A percentile compares a stretch with the other conserved stretches of the same genome.
Evolutionary conservation across 495 filamentous ascomycete species (phyloP).

Genomic region (Terfezia boudieri): DNA sequence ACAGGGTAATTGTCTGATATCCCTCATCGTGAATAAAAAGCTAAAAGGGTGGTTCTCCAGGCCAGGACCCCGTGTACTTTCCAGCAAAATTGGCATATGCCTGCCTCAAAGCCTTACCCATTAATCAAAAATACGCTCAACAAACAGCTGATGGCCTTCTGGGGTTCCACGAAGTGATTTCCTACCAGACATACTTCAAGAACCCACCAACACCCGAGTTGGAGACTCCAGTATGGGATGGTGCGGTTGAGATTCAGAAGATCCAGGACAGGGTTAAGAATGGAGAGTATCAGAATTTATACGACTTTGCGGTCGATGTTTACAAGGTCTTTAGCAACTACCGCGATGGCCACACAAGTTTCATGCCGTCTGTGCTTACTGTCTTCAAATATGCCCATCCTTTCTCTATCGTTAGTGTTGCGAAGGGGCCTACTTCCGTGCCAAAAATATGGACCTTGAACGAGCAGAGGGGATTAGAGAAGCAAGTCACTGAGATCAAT

Average conservation of each 20-base stretch:
- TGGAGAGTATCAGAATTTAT: conserved; percentile 5
- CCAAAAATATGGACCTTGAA: neutral
- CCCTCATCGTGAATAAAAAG: too few species aligned
- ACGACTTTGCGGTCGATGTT: conserved; percentile 9
- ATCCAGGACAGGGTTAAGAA: conserved; percentile 5
- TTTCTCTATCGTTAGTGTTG: neutral
- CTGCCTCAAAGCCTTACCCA: neutral
- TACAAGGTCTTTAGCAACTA: conserved; percentile 7
- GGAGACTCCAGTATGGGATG: neutral
- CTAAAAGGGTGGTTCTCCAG: too few species aligned
- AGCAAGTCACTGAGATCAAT: conserved; percentile 8
- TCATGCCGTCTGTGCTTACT: neutral
- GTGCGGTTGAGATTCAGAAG: neutral
- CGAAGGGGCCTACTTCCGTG: neutral
- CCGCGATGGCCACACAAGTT: conserved; percentile 8
- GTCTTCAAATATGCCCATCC: neutral
- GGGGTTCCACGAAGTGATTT: neutral
- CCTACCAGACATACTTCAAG: neutral
- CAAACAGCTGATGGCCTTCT: neutral
- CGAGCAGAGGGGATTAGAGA: neutral
- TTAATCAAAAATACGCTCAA: neutral
- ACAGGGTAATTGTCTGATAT: too few species aligned
- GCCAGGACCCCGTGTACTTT: neutral
- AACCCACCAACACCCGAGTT: neutral
- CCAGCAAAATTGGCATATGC: neutral